Percentiles rank a stretch among this genome's conserved stretches.
Evolutionary conservation across 2,329 filamentous ascomycete species (phyloP).

Genomic region (Nectriaceae sp.): DNA sequence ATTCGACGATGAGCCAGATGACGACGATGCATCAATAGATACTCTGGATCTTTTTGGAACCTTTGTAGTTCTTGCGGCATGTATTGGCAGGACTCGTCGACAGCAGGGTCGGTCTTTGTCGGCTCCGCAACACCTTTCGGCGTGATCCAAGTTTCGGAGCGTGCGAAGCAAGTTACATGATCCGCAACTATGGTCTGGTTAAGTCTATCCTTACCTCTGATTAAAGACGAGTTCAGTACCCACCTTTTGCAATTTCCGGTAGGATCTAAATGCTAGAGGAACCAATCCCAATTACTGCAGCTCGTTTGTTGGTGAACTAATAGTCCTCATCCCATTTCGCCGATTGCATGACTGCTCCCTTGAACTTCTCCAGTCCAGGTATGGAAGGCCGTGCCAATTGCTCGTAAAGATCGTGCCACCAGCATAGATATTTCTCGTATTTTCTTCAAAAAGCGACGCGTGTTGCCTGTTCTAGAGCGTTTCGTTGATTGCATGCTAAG

Average conservation of each 20-base stretch:
- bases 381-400: not conserved
- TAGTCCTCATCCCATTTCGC: not conserved
- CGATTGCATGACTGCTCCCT: not conserved
- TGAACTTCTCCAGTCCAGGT: not conserved
- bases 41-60: not conserved
- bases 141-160: not conserved
- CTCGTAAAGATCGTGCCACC: too few relatives aligned
- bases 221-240: not conserved
- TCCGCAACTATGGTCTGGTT: not conserved
- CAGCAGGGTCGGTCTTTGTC: not conserved
- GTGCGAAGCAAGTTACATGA: not conserved
- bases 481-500: too few relatives aligned
- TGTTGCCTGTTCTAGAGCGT: too few relatives aligned
- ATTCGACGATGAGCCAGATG: not conserved
- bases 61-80: not conserved
- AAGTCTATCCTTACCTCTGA: not conserved
- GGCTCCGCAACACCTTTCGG: not conserved
- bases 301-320: not conserved
- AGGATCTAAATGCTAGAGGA: not conserved
- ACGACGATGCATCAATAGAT: not conserved
- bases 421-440: too few relatives aligned
- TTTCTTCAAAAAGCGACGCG: too few relatives aligned
- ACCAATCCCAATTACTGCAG: not conserved
- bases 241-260: not conserved
- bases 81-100: not conserved